Evolutionary conservation across 768 basidiomycete species (phyloP).

Genomic region (Leccinum sublutescens): DNA sequence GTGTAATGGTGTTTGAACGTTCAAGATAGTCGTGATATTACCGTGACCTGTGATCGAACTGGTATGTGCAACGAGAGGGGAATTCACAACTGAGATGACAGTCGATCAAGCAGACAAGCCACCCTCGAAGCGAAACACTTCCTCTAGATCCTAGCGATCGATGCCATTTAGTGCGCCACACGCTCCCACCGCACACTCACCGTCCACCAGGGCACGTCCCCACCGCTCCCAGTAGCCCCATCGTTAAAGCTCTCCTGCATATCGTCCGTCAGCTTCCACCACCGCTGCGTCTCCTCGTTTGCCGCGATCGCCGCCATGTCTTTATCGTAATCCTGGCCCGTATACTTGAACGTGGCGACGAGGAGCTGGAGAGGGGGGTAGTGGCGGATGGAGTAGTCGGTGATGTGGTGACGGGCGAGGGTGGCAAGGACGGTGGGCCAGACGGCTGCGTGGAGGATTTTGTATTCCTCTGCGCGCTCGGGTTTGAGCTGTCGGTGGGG

Average conservation of each 20-base stretch:
- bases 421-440: conserved; percentile 71
- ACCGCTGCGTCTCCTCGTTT: conserved; percentile 67
- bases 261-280: conserved; percentile 74
- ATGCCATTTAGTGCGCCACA: neutral
- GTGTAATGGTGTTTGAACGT: neutral
- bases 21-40: neutral
- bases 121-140: conserved; percentile 72
- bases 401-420: conserved; percentile 58
- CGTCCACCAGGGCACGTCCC: conserved; percentile 69
- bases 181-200: conserved; percentile 31
- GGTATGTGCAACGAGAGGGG: too few species aligned
- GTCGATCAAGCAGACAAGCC: conserved; percentile 8
- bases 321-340: conserved; percentile 56
- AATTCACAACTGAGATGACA: neutral
- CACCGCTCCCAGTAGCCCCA: conserved; percentile 67
- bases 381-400: conserved; percentile 76
- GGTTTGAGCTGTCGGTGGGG: conserved; percentile 50
- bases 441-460: conserved; percentile 55
- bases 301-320: conserved; percentile 67
- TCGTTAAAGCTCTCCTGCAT: conserved; percentile 80
- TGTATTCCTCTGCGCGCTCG: conserved; percentile 49
- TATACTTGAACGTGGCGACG: conserved; percentile 80
- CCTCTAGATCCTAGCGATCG: conserved; percentile 47
- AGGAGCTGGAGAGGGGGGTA: conserved; percentile 61
- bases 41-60: neutral